phyloP scores from a whole-genome alignment of 1,284 basidiomycete genomes.

The Vanrija sp. region DNA sequence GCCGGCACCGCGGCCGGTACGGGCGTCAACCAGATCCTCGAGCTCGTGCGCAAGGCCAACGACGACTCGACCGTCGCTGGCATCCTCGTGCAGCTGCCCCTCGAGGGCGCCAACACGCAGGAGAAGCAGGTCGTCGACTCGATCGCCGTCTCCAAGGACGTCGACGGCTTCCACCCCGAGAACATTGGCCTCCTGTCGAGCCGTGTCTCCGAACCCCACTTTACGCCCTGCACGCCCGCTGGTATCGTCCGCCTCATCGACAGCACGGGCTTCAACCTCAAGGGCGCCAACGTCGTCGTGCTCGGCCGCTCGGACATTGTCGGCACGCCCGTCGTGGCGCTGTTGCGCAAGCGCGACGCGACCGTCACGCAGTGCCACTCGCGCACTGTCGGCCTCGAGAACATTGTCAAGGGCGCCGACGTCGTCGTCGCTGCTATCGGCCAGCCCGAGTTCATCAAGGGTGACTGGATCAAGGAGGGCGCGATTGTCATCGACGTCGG shows the following conservation, averaged over 20 bases:
- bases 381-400: slow-evolving; percentile 72
- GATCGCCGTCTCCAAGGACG: slow-evolving; percentile 91
- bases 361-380: slow-evolving; percentile 99
- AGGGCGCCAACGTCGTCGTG: slow-evolving; percentile 81
- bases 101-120: slow-evolving; percentile 75
- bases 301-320: slow-evolving; percentile 98
- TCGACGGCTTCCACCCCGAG: slow-evolving; percentile 98
- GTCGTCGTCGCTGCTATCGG: slow-evolving; percentile 93
- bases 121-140: slow-evolving; percentile 90
- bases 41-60: slow-evolving; percentile 76
- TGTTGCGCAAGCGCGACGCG: slow-evolving; percentile 85
- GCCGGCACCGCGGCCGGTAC: slow-evolving; percentile 22
- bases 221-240: slow-evolving; percentile 92
- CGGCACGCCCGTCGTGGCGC: slow-evolving; percentile 86
- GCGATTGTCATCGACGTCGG: slow-evolving; percentile 94
- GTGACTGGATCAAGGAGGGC: slow-evolving; percentile 92
- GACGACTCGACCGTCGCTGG: slow-evolving; percentile 78
- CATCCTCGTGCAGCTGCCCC: slow-evolving; percentile 94
- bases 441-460: slow-evolving; percentile 82
- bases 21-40: slow-evolving; percentile 68
- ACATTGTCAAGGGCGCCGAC: slow-evolving; percentile 80
- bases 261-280: slow-evolving; percentile 68
- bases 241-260: slow-evolving; percentile 89
- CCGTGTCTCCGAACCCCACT: slow-evolving; percentile 83
- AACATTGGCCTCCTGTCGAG: slow-evolving; percentile 96